phyloP scores from a whole-genome alignment of 2,329 filamentous ascomycete species.

The Cladophialophora chaetospira region DNA sequence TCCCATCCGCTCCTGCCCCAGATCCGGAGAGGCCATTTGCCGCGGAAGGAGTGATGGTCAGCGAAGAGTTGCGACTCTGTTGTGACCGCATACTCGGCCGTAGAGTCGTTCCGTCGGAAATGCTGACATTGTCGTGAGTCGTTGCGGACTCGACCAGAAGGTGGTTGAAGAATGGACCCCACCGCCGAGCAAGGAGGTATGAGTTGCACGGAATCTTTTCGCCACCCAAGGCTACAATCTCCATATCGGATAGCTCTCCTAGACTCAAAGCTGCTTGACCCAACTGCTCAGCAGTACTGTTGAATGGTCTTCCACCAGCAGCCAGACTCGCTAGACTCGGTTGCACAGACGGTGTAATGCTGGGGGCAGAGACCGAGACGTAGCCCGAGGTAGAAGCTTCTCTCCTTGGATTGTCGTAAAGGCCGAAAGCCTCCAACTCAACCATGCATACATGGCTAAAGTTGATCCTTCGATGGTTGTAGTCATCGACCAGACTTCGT shows the following conservation, averaged over 20 bases:
- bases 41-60: conserved; percentile 74
- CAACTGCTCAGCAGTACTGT: conserved; percentile 77
- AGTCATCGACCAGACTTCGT: conserved; percentile 91
- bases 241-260: conserved; percentile 93
- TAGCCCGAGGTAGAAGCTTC: conserved; percentile 78
- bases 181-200: conserved; percentile 79
- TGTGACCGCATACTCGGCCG: conserved; percentile 58
- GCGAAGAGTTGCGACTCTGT: conserved; percentile 66
- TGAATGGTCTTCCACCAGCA: conserved; percentile 75
- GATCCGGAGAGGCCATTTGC: conserved; percentile 34
- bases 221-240: conserved; percentile 86
- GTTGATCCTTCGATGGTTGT: conserved; percentile 96
- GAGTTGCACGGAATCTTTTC: conserved; percentile 94
- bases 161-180: conserved; percentile 96
- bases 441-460: conserved; percentile 97
- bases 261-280: conserved; percentile 77
- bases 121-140: conserved; percentile 58
- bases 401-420: conserved; percentile 92
- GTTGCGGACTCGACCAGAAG: conserved; percentile 77
- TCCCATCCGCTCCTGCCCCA: conserved; percentile 7
- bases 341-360: conserved; percentile 59
- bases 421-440: conserved; percentile 92
- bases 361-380: conserved; percentile 75
- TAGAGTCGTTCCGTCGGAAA: conserved; percentile 71
- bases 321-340: conserved; percentile 49